Conservation (phyloP, 106 monocot species). For the Posidonia australis region DNA sequence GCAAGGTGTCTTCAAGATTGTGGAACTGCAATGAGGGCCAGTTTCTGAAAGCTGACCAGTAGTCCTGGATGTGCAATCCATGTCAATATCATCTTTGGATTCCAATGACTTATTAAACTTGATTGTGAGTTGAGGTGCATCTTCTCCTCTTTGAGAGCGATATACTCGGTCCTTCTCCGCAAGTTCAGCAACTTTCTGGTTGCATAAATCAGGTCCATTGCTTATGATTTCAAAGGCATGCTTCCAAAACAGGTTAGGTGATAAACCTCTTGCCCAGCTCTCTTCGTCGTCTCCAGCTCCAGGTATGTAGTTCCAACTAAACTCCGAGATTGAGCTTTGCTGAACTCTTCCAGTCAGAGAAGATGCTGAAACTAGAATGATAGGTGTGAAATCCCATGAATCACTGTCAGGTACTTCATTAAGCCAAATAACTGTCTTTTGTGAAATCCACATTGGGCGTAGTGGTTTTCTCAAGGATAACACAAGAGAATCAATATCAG, state of each 20-base stretch:
- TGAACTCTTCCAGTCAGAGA: conserved; percentile 36
- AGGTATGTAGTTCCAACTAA: conserved; percentile 92
- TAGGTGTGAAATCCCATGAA: conserved; percentile 81
- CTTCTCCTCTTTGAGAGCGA: conserved; percentile 45
- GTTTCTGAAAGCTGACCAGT: not conserved
- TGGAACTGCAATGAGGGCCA: not conserved
- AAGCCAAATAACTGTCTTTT: conserved; percentile 75
- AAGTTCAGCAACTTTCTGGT: conserved; percentile 60
- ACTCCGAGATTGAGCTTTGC: conserved; percentile 47
- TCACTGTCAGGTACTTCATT: conserved; percentile 78
- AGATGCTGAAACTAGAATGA: conserved; percentile 82
- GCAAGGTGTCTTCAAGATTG: conserved; percentile 11
- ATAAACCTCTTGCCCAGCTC: conserved; percentile 83
- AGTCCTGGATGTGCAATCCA: conserved; percentile 3
- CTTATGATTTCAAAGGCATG: conserved; percentile 59
- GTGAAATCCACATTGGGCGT: conserved; percentile 91
- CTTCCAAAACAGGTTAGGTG: conserved; percentile 77
- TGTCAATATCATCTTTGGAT: not conserved
- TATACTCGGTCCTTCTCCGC: conserved; percentile 85
- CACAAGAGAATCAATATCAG: conserved; percentile 59
- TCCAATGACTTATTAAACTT: conserved; percentile 14
- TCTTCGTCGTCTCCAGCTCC: conserved; percentile 99
- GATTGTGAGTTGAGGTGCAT: conserved; percentile 44
- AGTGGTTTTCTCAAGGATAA: conserved; percentile 57
- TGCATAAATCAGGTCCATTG: conserved; percentile 66